These are phyloP conservation scores for Aspergillus saccharolyticus DNA, from an alignment of 495 filamentous ascomycete genomes.

Conservation along the genomic window DNA sequence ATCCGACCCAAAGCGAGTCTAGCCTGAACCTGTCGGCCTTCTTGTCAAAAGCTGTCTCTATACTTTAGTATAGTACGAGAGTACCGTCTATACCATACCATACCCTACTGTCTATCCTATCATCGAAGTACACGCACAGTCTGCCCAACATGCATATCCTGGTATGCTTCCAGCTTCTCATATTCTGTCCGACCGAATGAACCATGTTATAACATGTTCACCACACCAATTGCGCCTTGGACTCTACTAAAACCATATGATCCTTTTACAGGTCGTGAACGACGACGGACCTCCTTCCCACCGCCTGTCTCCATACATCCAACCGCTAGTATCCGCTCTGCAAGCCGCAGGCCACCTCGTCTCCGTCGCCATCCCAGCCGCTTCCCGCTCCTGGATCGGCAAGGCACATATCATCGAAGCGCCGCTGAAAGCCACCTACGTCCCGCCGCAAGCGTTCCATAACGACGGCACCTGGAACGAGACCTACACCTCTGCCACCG, in stretches of 20 bases:
- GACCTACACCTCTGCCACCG: neutral
- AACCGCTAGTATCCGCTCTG: slow-evolving; percentile 72
- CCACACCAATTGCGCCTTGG: neutral
- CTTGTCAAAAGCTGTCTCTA: neutral
- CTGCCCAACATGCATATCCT: slow-evolving; percentile 41
- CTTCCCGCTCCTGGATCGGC: slow-evolving; percentile 93
- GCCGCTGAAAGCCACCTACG: slow-evolving; percentile 76
- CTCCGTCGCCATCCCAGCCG: slow-evolving; percentile 86
- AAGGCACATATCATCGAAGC: slow-evolving; percentile 93
- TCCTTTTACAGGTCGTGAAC: slow-evolving; percentile 61
- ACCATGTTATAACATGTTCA: neutral
- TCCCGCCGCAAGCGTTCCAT: slow-evolving; percentile 57
- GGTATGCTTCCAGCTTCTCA: slow-evolving; percentile 30
- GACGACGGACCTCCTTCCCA: slow-evolving; percentile 91
- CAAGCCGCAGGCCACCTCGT: slow-evolving; percentile 74
- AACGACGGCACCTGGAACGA: slow-evolving; percentile 47
- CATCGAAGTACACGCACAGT: slow-evolving; percentile 11
- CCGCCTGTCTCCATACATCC: slow-evolving; percentile 85
- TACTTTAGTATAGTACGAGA: too few species aligned
- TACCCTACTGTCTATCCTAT: neutral
- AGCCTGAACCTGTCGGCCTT: neutral
- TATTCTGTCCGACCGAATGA: slow-evolving; percentile 2
- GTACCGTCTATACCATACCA: slow-evolving; percentile 1
- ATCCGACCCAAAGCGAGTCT: neutral
- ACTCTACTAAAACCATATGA: neutral